Conservation (phyloP, 306 rosid species). For the Dryas alaskensis region DNA sequence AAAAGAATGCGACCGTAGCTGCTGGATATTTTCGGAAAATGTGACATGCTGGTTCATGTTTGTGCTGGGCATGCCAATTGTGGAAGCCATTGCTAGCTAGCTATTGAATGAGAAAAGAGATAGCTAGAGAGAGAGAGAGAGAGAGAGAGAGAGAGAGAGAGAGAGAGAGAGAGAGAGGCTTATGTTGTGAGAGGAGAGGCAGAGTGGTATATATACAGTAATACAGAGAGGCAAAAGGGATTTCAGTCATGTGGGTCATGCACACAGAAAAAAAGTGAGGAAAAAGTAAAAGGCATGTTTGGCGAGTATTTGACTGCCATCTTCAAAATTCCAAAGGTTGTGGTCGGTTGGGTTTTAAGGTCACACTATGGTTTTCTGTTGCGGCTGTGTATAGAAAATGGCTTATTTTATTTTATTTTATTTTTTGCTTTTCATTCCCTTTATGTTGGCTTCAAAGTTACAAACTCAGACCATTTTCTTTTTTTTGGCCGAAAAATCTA, state of each 20-base stretch:
- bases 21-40: slow-evolving; percentile 33
- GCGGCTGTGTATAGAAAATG: neutral
- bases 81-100: slow-evolving; percentile 34
- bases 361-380: neutral
- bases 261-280: neutral
- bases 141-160: neutral
- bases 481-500: neutral
- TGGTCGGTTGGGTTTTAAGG: too few relatives aligned
- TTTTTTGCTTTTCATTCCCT: neutral
- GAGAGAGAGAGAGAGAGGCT: too few relatives aligned
- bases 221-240: neutral
- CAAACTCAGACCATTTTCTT: neutral
- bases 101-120: neutral
- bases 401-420: too few relatives aligned
- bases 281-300: slow-evolving; percentile 11
- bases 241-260: too few relatives aligned
- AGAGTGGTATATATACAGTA: slow-evolving; percentile 13
- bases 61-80: slow-evolving; percentile 21
- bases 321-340: slow-evolving; percentile 3
- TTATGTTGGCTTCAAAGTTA: slow-evolving; percentile 10
- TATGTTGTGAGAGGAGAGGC: neutral
- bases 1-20: slow-evolving; percentile 42
- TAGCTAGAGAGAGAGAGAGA: neutral
- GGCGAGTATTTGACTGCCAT: neutral
- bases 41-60: slow-evolving; percentile 26